A percentile compares a stretch with the other conserved stretches of the same genome.
These are phyloP conservation scores for Tardiomyces depauwii DNA, from an alignment of 1,139 yeast species.

Conservation along the genomic window DNA sequence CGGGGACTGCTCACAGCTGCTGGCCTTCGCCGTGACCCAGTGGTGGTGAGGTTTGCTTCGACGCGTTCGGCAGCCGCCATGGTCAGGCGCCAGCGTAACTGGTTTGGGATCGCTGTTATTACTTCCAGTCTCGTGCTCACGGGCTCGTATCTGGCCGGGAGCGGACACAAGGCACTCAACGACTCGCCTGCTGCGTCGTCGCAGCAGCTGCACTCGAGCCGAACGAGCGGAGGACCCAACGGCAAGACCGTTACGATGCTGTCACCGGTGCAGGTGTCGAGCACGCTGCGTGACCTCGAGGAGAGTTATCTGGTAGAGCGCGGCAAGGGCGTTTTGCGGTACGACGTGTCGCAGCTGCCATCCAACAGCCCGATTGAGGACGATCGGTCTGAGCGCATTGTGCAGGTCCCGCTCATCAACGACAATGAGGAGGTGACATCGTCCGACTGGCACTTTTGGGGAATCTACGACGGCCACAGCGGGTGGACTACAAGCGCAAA, in stretches of 20 bases:
- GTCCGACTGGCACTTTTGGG: conserved; percentile 92
- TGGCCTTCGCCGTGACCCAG: neutral
- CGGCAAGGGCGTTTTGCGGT: conserved; percentile 85
- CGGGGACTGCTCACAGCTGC: neutral
- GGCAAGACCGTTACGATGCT: conserved; percentile 20
- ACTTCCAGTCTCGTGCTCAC: neutral
- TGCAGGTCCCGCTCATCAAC: conserved; percentile 58
- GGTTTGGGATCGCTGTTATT: neutral
- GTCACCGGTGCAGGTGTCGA: conserved; percentile 64
- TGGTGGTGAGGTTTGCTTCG: neutral
- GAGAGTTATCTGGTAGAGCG: conserved; percentile 73
- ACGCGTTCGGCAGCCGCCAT: neutral
- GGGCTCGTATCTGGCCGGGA: neutral
- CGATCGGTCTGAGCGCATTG: conserved; percentile 77
- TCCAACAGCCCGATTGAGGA: conserved; percentile 94
- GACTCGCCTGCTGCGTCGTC: neutral
- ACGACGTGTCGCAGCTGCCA: conserved; percentile 82
- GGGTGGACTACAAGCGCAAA: conserved; percentile 91
- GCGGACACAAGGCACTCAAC: neutral
- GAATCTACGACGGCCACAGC: conserved; percentile 94
- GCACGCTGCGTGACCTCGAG: conserved; percentile 58
- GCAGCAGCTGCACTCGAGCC: neutral
- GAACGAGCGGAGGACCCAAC: neutral
- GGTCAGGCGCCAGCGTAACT: neutral
- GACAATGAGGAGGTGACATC: conserved; percentile 25